Base-by-base conservation (phyloP, 164 flowering plant species). In the Hamamelis virginiana region DNA sequence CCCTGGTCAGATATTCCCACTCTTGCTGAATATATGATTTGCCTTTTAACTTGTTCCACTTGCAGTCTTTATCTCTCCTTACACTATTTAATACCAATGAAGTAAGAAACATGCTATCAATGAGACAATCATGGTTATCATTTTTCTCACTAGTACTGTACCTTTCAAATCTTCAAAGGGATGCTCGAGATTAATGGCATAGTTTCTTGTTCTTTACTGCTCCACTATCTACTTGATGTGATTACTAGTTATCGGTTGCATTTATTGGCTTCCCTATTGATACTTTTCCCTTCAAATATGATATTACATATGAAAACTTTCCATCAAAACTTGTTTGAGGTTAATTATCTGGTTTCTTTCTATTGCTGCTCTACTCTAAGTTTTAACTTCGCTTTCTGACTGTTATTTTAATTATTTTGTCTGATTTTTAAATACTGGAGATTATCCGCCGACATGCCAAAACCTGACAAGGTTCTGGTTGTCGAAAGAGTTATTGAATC, bases 401-500 rank as follows among this genome's bases (percentile, higher is more conserved):
- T 58, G 41, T 19, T n/a, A n/a, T 10, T 51, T 15, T 43, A 2
- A 33, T 12, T 59, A 0, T 60, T 58, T 15, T 44, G n/a, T 19
- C 14, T 10, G 19, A 19, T 58, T 25, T 62, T 46, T 33, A 45
- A 50, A 68, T 58, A 22, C 50, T 75, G 71, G 19, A 85, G 93
- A 67, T 78, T 89, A 50, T 62, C 87, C 43, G 85, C 85, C 38
- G 74, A 78, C 70, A 68, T 86, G 72, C 64, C 82, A 70, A 86
- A 82, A 69, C 75, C 90, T 18, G 92, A 86, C 73, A 88, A 81
- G 71, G 92, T 88, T 57, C 76, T 88, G 67, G 83, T 88, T 62
- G 80, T 88, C 62, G 92, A 88, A 76, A 82, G 92, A 77, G 92
- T 88, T 56, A 85, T 86, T 33, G 92, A 86, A 72, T 77, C 87